phyloP scores from a whole-genome alignment of 1,284 basidiomycete genomes.

The Mycena citricolor region DNA sequence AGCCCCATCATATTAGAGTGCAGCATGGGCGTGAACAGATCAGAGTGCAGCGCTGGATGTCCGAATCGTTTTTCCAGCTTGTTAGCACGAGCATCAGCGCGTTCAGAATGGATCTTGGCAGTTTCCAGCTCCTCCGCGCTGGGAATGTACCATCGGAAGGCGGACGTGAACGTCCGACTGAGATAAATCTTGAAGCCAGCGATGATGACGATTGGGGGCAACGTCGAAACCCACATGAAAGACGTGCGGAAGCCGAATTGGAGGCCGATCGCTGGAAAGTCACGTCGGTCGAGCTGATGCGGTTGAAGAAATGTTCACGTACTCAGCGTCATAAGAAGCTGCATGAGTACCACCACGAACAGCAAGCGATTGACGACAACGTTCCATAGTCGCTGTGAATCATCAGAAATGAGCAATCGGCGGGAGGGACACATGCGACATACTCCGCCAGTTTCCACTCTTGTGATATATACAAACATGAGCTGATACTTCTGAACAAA shows the following conservation, averaged over 20 bases:
- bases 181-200: conserved; percentile 83
- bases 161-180: conserved; percentile 61
- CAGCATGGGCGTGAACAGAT: conserved; percentile 61
- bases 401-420: conserved; percentile 2
- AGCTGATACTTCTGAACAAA: conserved; percentile 91
- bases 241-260: conserved; percentile 69
- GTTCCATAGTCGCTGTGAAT: conserved; percentile 82
- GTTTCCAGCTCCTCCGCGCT: conserved; percentile 45
- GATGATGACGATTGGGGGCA: conserved; percentile 78
- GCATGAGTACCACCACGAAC: conserved; percentile 76
- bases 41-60: conserved; percentile 54
- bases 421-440: conserved; percentile 31
- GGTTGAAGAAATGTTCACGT: conserved; percentile 33
- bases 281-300: neutral
- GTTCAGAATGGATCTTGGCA: conserved; percentile 46
- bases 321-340: conserved; percentile 85
- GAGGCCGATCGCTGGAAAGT: conserved; percentile 75
- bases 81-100: conserved; percentile 45
- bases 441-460: conserved; percentile 89
- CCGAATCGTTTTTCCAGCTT: conserved; percentile 58
- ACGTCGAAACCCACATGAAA: conserved; percentile 23
- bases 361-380: conserved; percentile 86
- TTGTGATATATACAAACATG: conserved; percentile 88
- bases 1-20: conserved; percentile 56
- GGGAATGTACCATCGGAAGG: conserved; percentile 66